phyloP scores from a whole-genome alignment of 176 grass and related monocot genomes.

The Carex littledalei region DNA sequence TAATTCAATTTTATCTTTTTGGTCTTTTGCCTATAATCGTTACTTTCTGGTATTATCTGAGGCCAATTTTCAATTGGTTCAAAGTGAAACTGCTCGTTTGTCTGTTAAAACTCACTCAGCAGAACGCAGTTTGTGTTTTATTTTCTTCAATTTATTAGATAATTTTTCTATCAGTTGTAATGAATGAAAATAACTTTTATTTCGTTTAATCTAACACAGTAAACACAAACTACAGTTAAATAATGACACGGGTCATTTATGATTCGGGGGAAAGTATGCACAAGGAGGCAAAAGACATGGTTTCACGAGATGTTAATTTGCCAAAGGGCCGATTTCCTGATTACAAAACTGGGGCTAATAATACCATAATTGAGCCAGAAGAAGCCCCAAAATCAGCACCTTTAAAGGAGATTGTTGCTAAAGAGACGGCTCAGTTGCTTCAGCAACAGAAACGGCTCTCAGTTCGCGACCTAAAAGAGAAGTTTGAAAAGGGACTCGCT shows the following conservation, averaged over 20 bases:
- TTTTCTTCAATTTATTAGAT: background rate
- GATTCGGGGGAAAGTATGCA: constrained; percentile 64
- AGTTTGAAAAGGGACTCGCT: constrained; percentile 81
- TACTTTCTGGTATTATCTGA: background rate
- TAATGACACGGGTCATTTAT: constrained; percentile 65
- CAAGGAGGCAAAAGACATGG: constrained; percentile 60
- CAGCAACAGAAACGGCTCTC: constrained; percentile 76
- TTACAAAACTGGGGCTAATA: constrained; percentile 76
- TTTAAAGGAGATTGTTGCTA: constrained; percentile 86
- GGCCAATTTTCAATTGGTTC: background rate
- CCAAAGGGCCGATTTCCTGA: constrained; percentile 67
- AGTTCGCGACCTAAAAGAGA: constrained; percentile 87
- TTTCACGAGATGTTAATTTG: constrained; percentile 84
- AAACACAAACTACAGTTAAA: background rate
- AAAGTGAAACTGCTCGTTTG: background rate
- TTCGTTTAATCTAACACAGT: background rate
- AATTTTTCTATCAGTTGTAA: background rate
- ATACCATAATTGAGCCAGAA: constrained; percentile 71
- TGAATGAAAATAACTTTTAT: background rate
- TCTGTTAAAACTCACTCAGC: background rate
- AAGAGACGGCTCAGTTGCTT: constrained; percentile 76
- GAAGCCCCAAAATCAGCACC: constrained; percentile 51
- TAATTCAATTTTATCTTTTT: background rate
- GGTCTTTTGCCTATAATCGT: background rate
- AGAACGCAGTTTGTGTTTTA: background rate